Evolutionary conservation across 2,329 filamentous ascomycete genomes (phyloP).

Genomic region (Diplodia scrobiculata): DNA sequence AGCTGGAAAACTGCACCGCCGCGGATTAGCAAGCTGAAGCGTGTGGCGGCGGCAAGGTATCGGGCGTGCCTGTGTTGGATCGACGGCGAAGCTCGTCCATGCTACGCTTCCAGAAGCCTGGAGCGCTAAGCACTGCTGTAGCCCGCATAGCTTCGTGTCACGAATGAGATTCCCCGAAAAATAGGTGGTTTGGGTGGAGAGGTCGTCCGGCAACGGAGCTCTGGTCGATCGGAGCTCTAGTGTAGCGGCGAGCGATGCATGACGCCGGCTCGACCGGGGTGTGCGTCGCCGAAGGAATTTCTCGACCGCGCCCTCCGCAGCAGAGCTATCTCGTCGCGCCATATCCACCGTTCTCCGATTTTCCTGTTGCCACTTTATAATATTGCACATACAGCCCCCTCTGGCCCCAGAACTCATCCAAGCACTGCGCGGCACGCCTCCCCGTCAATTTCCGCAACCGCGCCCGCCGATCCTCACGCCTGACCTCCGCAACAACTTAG

Average conservation of each 20-base stretch:
- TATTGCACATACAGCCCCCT: not conserved
- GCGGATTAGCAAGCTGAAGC: conserved; percentile 39
- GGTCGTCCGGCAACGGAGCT: conserved; percentile 6
- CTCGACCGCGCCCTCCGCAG: conserved; percentile 2
- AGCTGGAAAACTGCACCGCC: conserved; percentile 62
- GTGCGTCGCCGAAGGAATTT: conserved; percentile 17
- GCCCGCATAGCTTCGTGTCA: conserved; percentile 16
- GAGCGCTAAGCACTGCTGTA: conserved; percentile 30
- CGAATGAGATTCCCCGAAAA: not conserved
- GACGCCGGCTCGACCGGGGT: conserved; percentile 15
- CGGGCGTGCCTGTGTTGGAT: conserved; percentile 54
- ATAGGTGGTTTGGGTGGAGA: conserved; percentile 2
- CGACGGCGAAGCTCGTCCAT: conserved; percentile 61
- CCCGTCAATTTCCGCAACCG: not conserved
- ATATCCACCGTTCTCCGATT: not conserved
- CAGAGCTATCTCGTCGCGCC: conserved; percentile 10
- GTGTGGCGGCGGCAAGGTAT: conserved; percentile 36
- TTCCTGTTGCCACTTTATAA: not conserved
- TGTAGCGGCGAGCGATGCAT: conserved; percentile 1
- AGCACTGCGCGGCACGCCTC: not conserved
- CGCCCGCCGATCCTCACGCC: not conserved
- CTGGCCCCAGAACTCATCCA: not conserved
- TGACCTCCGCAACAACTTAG: not conserved
- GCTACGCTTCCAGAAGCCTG: conserved; percentile 61
- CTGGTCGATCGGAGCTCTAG: conserved; percentile 11